These are phyloP conservation scores for Orbilia oligospora DNA, from an alignment of 2,329 filamentous ascomycete genomes.

Conservation along the genomic window DNA sequence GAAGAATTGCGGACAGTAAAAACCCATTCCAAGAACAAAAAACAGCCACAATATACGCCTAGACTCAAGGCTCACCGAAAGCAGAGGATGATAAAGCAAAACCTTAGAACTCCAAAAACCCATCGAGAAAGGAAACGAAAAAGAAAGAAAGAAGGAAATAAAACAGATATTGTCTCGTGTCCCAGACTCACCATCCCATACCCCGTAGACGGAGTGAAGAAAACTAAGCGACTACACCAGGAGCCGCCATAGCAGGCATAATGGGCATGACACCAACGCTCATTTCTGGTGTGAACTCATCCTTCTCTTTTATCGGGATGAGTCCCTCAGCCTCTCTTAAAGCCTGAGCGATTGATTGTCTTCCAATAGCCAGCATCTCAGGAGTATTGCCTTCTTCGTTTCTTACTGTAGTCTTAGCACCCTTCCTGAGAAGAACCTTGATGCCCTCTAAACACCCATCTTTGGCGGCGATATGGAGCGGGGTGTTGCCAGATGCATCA, in stretches of 20 bases:
- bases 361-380: conserved; percentile 52
- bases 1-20: neutral
- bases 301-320: conserved; percentile 54
- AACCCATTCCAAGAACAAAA: neutral
- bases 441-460: conserved; percentile 55
- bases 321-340: conserved; percentile 45
- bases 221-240: conserved; percentile 39
- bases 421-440: conserved; percentile 51
- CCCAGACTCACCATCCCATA: conserved; percentile 46
- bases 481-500: conserved; percentile 52
- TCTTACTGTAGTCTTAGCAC: conserved; percentile 40
- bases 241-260: conserved; percentile 36
- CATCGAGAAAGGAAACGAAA: too few relatives aligned
- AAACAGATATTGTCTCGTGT: conserved; percentile 47
- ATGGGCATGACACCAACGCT: conserved; percentile 54
- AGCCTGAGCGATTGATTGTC: conserved; percentile 37
- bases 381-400: conserved; percentile 53
- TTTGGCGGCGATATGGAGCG: conserved; percentile 58
- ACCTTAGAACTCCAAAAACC: conserved; percentile 8
- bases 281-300: conserved; percentile 57
- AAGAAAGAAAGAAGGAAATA: conserved; percentile 4
- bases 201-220: conserved; percentile 33
- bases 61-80: neutral
- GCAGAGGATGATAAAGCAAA: conserved; percentile 3
- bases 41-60: conserved; percentile 1